Conservation (phyloP, 176 grass and related monocot species). For the Ensete ventricosum region DNA sequence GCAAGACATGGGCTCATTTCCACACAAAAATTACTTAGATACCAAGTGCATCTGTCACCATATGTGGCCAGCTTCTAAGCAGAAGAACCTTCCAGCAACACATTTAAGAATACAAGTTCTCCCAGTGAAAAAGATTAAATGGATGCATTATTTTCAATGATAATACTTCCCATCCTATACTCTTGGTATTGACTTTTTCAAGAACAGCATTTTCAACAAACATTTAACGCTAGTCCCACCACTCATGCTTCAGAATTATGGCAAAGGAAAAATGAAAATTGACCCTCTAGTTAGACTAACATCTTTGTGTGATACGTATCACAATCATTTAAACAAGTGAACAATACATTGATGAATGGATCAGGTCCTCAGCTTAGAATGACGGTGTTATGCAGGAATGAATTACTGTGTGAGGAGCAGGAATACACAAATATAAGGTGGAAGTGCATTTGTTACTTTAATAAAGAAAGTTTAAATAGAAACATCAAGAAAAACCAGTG, state of each 20-base stretch:
- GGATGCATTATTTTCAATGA: not conserved
- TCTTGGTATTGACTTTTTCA: not conserved
- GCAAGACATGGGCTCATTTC: too few species aligned
- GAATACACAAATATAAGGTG: too few species aligned
- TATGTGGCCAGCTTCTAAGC: not conserved
- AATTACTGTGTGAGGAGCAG: too few species aligned
- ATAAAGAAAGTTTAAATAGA: not conserved
- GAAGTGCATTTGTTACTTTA: not conserved
- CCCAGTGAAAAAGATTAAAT: not conserved
- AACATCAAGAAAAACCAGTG: too few species aligned
- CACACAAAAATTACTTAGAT: too few species aligned
- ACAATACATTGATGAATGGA: too few species aligned
- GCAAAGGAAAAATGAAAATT: not conserved
- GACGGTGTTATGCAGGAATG: too few species aligned
- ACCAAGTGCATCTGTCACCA: too few species aligned
- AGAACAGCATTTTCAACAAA: not conserved
- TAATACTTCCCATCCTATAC: not conserved
- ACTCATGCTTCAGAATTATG: not conserved
- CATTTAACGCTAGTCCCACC: not conserved
- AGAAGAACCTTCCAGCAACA: not conserved
- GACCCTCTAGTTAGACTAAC: not conserved
- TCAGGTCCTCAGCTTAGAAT: too few species aligned
- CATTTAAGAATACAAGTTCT: not conserved
- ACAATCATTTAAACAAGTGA: too few species aligned
- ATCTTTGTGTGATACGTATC: too few species aligned